These are phyloP conservation scores for Cystoderma amianthinum DNA, from an alignment of 768 basidiomycete species.

Conservation along the genomic window DNA sequence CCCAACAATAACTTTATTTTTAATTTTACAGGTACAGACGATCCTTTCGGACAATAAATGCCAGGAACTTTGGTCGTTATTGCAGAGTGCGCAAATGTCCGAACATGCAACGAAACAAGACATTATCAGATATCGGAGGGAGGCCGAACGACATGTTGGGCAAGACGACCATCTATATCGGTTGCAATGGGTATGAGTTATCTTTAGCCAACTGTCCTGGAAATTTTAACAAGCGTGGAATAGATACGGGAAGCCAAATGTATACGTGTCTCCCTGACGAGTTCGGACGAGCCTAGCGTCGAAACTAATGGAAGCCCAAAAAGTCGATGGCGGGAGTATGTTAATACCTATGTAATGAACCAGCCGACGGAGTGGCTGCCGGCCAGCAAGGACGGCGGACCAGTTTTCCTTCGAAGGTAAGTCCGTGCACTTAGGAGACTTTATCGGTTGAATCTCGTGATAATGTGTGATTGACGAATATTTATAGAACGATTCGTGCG, in stretches of 20 bases:
- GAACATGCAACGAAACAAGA: conserved; percentile 54
- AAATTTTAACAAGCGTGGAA: conserved; percentile 5
- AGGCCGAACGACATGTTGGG: conserved; percentile 70
- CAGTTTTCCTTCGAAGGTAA: conserved; percentile 56
- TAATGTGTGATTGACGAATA: conserved; percentile 26
- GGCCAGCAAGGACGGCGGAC: conserved; percentile 22
- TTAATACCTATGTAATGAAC: conserved; percentile 64
- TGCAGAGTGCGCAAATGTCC: conserved; percentile 55
- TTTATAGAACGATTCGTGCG: conserved; percentile 41
- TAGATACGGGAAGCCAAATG: conserved; percentile 50
- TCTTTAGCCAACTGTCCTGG: conserved; percentile 8
- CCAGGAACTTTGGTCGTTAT: conserved; percentile 75
- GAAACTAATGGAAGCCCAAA: conserved; percentile 40
- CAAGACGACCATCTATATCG: conserved; percentile 74
- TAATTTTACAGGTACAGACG: conserved; percentile 64
- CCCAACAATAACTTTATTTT: conserved; percentile 2
- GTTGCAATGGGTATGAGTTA: conserved; percentile 66
- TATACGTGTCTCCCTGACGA: conserved; percentile 56
- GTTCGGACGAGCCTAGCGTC: conserved; percentile 58
- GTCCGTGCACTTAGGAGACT: conserved; percentile 10
- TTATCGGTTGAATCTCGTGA: conserved; percentile 16
- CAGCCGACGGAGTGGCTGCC: conserved; percentile 70
- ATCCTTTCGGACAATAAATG: conserved; percentile 80
- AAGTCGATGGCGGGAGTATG: conserved; percentile 68
- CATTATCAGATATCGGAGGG: conserved; percentile 70